Conservation (phyloP, 257 asterid genomes). For the Solanum dulcamara region DNA sequence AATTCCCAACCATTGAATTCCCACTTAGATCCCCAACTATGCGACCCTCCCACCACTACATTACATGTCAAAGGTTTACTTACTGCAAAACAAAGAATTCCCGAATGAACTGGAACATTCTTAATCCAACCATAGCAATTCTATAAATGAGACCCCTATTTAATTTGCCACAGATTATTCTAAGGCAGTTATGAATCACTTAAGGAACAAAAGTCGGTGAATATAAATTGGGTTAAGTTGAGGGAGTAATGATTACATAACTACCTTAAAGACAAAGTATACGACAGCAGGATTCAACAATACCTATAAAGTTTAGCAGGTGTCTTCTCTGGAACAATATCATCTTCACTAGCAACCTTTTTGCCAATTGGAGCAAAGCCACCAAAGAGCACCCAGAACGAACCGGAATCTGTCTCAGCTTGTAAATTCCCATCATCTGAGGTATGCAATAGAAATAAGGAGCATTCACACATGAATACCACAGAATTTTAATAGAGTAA, state of each 20-base stretch:
- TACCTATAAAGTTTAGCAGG: constrained; percentile 73
- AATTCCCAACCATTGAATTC: background rate
- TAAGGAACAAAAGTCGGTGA: background rate
- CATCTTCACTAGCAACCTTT: constrained; percentile 82
- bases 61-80: background rate
- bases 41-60: background rate
- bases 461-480: background rate
- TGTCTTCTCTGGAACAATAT: constrained; percentile 71
- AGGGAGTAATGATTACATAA: background rate
- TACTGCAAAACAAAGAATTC: background rate
- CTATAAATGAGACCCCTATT: background rate
- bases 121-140: background rate
- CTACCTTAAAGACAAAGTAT: background rate
- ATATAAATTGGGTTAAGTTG: background rate
- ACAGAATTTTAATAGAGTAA: background rate
- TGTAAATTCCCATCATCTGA: constrained; percentile 95
- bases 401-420: constrained; percentile 96
- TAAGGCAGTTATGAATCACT: background rate
- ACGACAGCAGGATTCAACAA: background rate
- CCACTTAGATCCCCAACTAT: background rate
- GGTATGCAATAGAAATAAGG: background rate
- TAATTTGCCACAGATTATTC: background rate
- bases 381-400: constrained; percentile 96
- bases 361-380: constrained; percentile 98
- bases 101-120: background rate